Percentiles rank a stretch among this genome's conserved stretches.
Conservation (phyloP, 1,284 basidiomycete genomes). For the Cryptococcus neoformans region DNA sequence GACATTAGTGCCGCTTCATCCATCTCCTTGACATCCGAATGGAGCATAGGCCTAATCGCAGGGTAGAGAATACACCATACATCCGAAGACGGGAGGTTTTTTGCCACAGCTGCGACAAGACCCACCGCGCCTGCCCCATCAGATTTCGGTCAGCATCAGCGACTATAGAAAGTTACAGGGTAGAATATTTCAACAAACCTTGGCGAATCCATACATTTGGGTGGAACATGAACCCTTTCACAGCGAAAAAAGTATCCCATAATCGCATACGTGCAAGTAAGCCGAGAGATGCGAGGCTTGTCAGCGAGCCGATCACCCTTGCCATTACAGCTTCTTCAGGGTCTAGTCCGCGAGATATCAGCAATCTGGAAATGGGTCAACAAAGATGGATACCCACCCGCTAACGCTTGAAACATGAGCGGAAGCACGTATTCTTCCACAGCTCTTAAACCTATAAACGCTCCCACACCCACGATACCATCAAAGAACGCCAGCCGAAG, state of each 20-base stretch:
- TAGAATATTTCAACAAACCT: conserved; percentile 53
- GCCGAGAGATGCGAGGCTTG: conserved; percentile 78
- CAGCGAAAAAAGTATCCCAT: conserved; percentile 87
- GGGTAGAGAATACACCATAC: conserved; percentile 97
- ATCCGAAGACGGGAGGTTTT: conserved; percentile 75
- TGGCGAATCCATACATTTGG: conserved; percentile 96
- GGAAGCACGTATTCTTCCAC: conserved; percentile 75
- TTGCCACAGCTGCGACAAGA: conserved; percentile 79
- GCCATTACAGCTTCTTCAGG: conserved; percentile 91
- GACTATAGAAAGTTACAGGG: not conserved
- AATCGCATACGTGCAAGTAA: conserved; percentile 88
- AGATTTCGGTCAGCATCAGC: conserved; percentile 1
- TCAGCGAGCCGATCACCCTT: conserved; percentile 78
- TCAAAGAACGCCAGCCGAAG: conserved; percentile 91
- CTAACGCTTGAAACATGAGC: conserved; percentile 86
- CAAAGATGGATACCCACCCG: conserved; percentile 57
- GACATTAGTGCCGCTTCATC: conserved; percentile 70
- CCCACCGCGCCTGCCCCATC: conserved; percentile 65
- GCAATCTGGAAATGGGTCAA: not conserved
- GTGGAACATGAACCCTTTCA: conserved; percentile 87
- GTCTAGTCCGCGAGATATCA: conserved; percentile 55
- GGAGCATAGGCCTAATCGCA: conserved; percentile 76
- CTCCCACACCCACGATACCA: conserved; percentile 90
- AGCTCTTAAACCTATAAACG: conserved; percentile 82
- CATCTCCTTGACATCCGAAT: conserved; percentile 76